These are phyloP conservation scores for Cunninghamia lanceolata DNA, from an alignment of 75 land plant species.

Conservation along the genomic window DNA sequence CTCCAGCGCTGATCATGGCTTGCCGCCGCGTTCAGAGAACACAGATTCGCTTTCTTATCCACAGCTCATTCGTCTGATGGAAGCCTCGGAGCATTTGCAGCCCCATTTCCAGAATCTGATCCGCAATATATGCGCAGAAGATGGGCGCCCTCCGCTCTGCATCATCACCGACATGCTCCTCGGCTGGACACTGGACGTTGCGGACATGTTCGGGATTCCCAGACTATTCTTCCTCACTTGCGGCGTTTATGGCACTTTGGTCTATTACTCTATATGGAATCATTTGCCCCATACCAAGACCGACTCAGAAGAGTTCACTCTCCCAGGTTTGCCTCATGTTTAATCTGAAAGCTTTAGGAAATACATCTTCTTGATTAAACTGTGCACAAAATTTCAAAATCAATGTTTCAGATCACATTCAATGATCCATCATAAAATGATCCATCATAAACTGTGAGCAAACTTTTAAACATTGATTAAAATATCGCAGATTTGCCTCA, in stretches of 20 bases:
- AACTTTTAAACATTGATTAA: too few relatives aligned
- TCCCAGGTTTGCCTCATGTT: constrained; percentile 32
- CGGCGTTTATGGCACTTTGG: constrained; percentile 21
- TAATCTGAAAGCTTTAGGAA: too few relatives aligned
- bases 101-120: constrained; percentile 1
- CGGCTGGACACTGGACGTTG: constrained; percentile 20
- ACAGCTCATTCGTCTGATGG: not conserved
- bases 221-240: constrained; percentile 19
- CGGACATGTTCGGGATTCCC: constrained; percentile 11
- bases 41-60: not conserved
- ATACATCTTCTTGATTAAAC: too few relatives aligned
- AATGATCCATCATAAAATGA: too few relatives aligned
- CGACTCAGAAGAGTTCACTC: too few relatives aligned
- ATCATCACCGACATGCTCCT: constrained; percentile 25
- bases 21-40: constrained; percentile 9
- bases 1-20: constrained; percentile 25
- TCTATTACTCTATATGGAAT: constrained; percentile 15
- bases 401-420: too few relatives aligned
- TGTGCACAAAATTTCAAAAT: too few relatives aligned
- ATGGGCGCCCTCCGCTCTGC: constrained; percentile 16
- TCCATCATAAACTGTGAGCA: too few relatives aligned
- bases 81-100: constrained; percentile 9
- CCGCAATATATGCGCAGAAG: not conserved
- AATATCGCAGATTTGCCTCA: constrained; percentile 30
- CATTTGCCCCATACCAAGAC: too few relatives aligned